Conservation (phyloP, 2,329 filamentous ascomycete genomes). For the Hyphodiscus sp. region DNA sequence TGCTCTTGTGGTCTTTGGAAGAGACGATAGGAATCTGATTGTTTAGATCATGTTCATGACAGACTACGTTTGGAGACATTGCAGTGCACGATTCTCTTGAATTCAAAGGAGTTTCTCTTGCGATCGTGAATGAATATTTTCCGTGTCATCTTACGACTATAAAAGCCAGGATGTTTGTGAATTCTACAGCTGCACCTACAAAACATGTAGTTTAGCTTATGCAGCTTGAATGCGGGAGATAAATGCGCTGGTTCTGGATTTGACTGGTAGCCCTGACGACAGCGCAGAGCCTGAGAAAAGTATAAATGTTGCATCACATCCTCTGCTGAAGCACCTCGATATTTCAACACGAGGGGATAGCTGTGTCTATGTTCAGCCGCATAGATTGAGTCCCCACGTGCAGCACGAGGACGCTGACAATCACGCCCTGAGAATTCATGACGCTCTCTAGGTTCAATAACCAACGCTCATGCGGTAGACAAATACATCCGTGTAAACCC, state of each 20-base stretch:
- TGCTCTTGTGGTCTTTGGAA: too few species aligned
- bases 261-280: not conserved
- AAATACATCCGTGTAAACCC: not conserved
- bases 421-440: too few species aligned
- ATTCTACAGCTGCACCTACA: too few species aligned
- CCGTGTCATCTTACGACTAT: too few species aligned
- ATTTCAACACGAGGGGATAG: not conserved
- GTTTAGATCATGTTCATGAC: too few species aligned
- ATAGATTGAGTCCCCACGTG: not conserved
- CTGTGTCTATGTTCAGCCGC: not conserved
- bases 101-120: too few species aligned
- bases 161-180: too few species aligned
- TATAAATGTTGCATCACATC: not conserved
- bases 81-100: too few species aligned
- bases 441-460: not conserved
- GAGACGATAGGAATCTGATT: too few species aligned
- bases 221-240: not conserved
- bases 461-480: not conserved
- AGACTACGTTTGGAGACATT: too few species aligned
- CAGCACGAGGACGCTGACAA: not conserved
- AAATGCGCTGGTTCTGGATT: not conserved
- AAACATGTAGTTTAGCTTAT: too few species aligned
- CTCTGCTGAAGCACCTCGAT: not conserved
- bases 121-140: too few species aligned
- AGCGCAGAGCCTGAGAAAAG: not conserved